Evolutionary conservation across 768 basidiomycete genomes (phyloP).

Genomic region (Rickenella mellea): DNA sequence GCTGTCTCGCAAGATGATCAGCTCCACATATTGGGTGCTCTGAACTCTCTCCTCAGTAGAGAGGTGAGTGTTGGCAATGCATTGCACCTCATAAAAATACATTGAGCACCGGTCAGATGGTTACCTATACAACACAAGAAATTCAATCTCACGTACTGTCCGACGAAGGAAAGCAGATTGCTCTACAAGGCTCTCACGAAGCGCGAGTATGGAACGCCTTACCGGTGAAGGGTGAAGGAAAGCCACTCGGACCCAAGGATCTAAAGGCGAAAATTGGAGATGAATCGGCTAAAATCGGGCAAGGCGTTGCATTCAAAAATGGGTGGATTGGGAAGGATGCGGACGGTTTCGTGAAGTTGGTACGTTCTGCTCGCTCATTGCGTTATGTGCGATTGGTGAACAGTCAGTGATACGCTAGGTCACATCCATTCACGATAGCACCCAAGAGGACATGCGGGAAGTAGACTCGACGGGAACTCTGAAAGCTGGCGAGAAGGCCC

Average conservation of each 20-base stretch:
- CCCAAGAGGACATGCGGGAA: constrained; percentile 65
- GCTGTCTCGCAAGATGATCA: constrained; percentile 70
- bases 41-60: constrained; percentile 83
- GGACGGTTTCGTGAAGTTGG: constrained; percentile 75
- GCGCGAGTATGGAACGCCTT: constrained; percentile 87
- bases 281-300: constrained; percentile 86
- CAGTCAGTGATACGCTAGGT: constrained; percentile 29
- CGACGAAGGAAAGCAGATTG: constrained; percentile 74
- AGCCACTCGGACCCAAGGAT: constrained; percentile 54
- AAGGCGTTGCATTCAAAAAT: constrained; percentile 93
- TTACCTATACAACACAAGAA: constrained; percentile 72
- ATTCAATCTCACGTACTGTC: constrained; percentile 65
- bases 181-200: constrained; percentile 83
- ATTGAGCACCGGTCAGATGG: constrained; percentile 55
- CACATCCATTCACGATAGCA: constrained; percentile 58
- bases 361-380: constrained; percentile 30
- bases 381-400: not conserved
- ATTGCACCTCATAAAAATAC: constrained; percentile 5
- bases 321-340: constrained; percentile 94
- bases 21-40: constrained; percentile 75
- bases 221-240: constrained; percentile 58
- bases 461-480: constrained; percentile 67
- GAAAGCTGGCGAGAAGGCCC: constrained; percentile 64
- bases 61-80: constrained; percentile 43
- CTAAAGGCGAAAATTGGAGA: constrained; percentile 75